These are phyloP conservation scores for Colletotrichum karsti DNA, from an alignment of 2,329 filamentous ascomycete species.

Conservation along the genomic window DNA sequence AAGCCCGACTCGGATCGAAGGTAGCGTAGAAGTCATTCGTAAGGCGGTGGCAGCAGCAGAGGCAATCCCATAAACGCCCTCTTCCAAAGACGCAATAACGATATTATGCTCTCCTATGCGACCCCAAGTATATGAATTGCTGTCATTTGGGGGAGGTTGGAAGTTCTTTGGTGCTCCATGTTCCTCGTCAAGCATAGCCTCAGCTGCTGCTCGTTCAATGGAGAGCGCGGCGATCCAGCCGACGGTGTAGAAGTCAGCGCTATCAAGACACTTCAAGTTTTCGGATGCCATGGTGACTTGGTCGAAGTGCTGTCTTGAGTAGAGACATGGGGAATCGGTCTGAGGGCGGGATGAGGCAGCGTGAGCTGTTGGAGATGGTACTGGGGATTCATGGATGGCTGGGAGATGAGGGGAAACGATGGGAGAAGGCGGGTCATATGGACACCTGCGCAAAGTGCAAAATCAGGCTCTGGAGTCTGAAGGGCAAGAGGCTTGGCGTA, in stretches of 20 bases:
- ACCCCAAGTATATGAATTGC: conserved; percentile 37
- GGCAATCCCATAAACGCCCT: conserved; percentile 29
- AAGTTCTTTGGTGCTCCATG: conserved; percentile 28
- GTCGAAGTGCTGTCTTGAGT: no score
- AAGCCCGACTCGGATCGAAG: conserved; percentile 2
- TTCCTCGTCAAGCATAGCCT: conserved; percentile 35
- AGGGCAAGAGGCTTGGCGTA: no score
- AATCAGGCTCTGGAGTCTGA: no score
- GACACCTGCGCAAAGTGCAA: no score
- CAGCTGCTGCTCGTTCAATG: conserved; percentile 36
- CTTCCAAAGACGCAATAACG: conserved; percentile 35
- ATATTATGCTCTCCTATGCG: conserved; percentile 36
- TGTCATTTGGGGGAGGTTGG: conserved; percentile 25
- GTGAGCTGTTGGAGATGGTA: no score
- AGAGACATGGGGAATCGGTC: no score
- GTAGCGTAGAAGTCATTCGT: conserved; percentile 26
- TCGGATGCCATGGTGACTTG: neutral
- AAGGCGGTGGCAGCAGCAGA: conserved; percentile 27
- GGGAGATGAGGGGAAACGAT: no score
- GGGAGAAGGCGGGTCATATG: no score
- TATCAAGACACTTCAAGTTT: neutral
- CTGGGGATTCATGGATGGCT: no score
- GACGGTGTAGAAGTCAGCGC: conserved; percentile 28
- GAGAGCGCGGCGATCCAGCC: no score
- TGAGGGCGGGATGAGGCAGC: no score